These are phyloP conservation scores for Hymenoscyphus fructigenus DNA, from an alignment of 2,329 filamentous ascomycete species.

Conservation along the genomic window DNA sequence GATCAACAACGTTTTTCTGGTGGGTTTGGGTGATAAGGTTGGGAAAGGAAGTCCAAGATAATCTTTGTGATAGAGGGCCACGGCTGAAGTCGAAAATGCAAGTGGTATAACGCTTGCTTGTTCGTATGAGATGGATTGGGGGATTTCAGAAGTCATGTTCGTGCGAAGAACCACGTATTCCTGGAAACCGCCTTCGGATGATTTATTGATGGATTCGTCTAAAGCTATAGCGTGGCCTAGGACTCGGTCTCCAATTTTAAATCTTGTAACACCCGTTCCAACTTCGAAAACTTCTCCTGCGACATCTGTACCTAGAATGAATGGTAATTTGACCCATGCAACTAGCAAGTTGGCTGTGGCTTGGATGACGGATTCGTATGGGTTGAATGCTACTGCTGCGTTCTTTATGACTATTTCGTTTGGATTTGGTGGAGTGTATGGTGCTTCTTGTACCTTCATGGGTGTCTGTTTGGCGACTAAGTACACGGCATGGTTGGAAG, in stretches of 20 bases:
- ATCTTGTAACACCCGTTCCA: constrained; percentile 46
- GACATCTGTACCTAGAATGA: constrained; percentile 51
- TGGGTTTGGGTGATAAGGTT: constrained; percentile 19
- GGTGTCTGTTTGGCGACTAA: neutral
- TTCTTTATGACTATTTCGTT: constrained; percentile 43
- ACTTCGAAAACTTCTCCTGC: constrained; percentile 54
- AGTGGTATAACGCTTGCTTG: constrained; percentile 36
- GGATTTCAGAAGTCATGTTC: constrained; percentile 27
- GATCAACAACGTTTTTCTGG: constrained; percentile 37
- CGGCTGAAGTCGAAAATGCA: constrained; percentile 27
- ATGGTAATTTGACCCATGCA: constrained; percentile 27
- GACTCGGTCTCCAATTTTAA: constrained; percentile 53
- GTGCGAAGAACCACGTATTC: constrained; percentile 30
- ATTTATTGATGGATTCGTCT: constrained; percentile 28
- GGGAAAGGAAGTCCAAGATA: neutral
- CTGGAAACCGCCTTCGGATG: constrained; percentile 31
- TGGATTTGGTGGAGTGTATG: constrained; percentile 36
- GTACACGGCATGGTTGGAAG: neutral
- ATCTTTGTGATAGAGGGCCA: neutral
- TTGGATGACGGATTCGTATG: constrained; percentile 38
- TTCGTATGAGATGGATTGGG: constrained; percentile 32
- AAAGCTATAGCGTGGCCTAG: constrained; percentile 3
- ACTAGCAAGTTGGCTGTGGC: neutral
- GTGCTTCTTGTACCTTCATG: constrained; percentile 26
- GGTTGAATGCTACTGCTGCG: constrained; percentile 42